Conservation (phyloP, 352 stramenopile species). For the Blastocystis sp. region DNA sequence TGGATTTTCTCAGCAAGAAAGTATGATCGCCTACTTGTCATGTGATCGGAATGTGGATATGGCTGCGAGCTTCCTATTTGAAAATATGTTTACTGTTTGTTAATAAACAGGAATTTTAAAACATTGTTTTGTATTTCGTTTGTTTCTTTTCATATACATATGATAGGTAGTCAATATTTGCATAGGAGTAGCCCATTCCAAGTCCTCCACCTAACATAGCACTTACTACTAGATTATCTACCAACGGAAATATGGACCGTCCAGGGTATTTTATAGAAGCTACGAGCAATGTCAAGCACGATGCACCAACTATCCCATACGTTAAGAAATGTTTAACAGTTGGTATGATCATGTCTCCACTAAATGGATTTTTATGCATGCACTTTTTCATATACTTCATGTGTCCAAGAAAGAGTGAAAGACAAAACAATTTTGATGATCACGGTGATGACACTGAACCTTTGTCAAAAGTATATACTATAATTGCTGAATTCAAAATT, state of each 20-base stretch:
- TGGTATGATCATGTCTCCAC: background rate
- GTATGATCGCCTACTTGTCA: slow-evolving; percentile 91
- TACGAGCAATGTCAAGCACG: background rate
- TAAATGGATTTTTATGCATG: background rate
- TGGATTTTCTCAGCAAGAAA: slow-evolving; percentile 80
- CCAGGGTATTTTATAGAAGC: background rate
- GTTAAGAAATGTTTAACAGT: background rate
- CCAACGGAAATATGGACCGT: background rate
- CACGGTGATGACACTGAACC: no score
- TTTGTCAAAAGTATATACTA: no score
- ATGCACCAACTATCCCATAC: background rate
- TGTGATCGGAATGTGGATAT: slow-evolving; percentile 99
- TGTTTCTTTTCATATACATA: background rate
- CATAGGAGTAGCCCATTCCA: background rate
- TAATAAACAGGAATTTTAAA: background rate
- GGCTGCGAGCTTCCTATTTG: slow-evolving; percentile 95
- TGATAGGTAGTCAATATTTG: background rate
- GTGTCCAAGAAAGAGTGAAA: background rate
- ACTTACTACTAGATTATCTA: background rate
- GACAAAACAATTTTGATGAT: background rate
- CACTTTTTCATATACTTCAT: background rate
- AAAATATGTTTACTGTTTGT: slow-evolving; percentile 66
- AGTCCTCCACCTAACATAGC: background rate
- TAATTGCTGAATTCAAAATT: background rate
- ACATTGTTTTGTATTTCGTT: background rate